Evolutionary conservation across 805 yeast species (phyloP), one percentile per base, ranked within the genome.

Genomic region (Kuraishia cidri): DNA sequence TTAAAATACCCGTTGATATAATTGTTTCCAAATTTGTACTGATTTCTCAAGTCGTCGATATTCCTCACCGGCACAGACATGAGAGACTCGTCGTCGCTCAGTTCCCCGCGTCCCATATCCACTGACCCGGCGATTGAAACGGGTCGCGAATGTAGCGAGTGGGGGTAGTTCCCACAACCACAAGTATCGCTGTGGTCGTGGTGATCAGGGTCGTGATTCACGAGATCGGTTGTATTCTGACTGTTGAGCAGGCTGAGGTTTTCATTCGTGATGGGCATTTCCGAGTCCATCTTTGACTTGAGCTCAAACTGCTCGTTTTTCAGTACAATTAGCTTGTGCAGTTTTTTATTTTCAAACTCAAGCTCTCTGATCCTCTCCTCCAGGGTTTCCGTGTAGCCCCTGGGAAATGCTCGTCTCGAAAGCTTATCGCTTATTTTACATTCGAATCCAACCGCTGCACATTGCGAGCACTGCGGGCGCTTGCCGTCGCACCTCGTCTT

Each of bases 301-400:
- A 64, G 39, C 29, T 67, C 79, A 43, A 75, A 50, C 41, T 73
- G 78, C 42, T 77, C 83, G 45, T 78, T 83, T 42, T 79, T 69
- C 35, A 77, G 52, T 37, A 75, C 80, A 26, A 83, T 47, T 30
- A 80, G 49, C 7, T 83, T 81, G 22, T 70, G 64, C 18, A 87
- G 55, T 46, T 81, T 69, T 41, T 75, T 72, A 51, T 84, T 85
- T 46, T 86, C 94, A 3, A 79, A 72, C 52, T 86, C 95, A 15
- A 88, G 63, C 48, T 81, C 92, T 31, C 95, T 64, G n/a, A 87
- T 78, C 32, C 95, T 63, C 47, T 85, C 94, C 50, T 87, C 97
- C 34, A 87, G 54, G 2, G 87, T 78, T 56, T 87, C 96, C 0
- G 96, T 87, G 47, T 87, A 87, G 0, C 96, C 96, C 50, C 94